Percentiles rank a stretch among this genome's conserved stretches.
These are phyloP conservation scores for Colletotrichum echinochloae DNA, from an alignment of 2,329 filamentous ascomycete species.

Conservation along the genomic window DNA sequence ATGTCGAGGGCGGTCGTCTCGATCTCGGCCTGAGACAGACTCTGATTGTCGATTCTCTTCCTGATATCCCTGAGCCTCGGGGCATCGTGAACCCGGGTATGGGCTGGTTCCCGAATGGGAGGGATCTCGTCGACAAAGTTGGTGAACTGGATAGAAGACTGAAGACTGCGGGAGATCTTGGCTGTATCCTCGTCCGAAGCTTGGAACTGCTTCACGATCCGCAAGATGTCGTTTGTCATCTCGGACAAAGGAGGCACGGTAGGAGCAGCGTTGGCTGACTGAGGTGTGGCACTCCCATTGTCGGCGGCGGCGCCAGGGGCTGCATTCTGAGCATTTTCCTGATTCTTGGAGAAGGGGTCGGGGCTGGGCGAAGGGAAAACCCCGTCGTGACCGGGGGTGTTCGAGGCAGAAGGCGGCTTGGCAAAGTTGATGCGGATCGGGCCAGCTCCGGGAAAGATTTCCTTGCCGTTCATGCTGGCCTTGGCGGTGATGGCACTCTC, in stretches of 20 bases:
- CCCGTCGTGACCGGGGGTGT: conserved; percentile 89
- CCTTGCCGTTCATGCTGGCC: conserved; percentile 90
- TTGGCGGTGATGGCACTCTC: conserved; percentile 94
- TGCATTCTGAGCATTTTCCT: conserved; percentile 56
- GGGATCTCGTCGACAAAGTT: conserved; percentile 86
- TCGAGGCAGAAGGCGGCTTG: conserved; percentile 90
- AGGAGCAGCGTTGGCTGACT: conserved; percentile 62
- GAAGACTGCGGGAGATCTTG: conserved; percentile 79
- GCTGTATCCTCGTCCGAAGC: conserved; percentile 82
- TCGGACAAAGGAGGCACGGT: conserved; percentile 80
- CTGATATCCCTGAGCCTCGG: conserved; percentile 95
- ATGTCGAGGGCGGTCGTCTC: conserved; percentile 93
- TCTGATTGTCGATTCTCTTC: conserved; percentile 97
- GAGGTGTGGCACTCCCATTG: conserved; percentile 46
- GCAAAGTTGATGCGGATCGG: conserved; percentile 97
- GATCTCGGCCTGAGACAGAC: conserved; percentile 86
- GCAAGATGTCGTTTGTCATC: conserved; percentile 83
- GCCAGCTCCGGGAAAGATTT: conserved; percentile 97
- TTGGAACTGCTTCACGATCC: conserved; percentile 90
- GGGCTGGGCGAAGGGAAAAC: conserved; percentile 92
- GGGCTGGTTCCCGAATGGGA: conserved; percentile 87
- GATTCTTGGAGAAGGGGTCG: conserved; percentile 77
- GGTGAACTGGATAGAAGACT: conserved; percentile 80
- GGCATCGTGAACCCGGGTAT: conserved; percentile 90
- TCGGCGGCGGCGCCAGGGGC: conserved; percentile 55